Evolutionary conservation across 2,329 filamentous ascomycete genomes (phyloP).

Genomic region (Xylaria sp.): DNA sequence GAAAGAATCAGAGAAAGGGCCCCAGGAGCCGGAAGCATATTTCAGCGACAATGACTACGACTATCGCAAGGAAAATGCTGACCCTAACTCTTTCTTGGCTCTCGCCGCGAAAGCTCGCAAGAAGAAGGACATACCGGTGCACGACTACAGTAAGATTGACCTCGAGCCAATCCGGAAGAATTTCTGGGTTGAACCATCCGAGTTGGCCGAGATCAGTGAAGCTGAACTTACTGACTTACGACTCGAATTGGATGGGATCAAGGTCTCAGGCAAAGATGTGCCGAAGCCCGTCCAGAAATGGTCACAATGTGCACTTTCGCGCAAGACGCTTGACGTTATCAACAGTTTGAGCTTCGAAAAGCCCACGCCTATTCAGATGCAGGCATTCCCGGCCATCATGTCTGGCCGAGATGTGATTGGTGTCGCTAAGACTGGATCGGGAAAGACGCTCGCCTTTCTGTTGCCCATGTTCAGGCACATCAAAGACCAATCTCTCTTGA

Average conservation of each 20-base stretch:
- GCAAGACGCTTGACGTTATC: conserved; percentile 82
- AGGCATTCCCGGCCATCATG: conserved; percentile 92
- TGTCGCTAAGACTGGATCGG: conserved; percentile 94
- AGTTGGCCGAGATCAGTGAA: conserved; percentile 76
- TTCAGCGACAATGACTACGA: conserved; percentile 79
- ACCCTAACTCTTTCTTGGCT: conserved; percentile 45
- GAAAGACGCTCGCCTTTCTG: conserved; percentile 93
- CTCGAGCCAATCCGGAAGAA: conserved; percentile 85
- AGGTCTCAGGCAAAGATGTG: conserved; percentile 79
- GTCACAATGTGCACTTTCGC: conserved; percentile 88
- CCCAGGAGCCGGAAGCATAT: conserved; percentile 72
- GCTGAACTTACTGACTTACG: conserved; percentile 77
- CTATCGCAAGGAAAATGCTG: conserved; percentile 44
- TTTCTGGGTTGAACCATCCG: conserved; percentile 88
- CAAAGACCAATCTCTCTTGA: conserved; percentile 80
- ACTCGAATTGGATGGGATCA: conserved; percentile 89
- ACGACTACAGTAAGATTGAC: conserved; percentile 82
- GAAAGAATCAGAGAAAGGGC: conserved; percentile 43
- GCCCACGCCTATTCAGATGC: conserved; percentile 90
- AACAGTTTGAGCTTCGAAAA: conserved; percentile 75
- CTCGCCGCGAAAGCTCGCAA: conserved; percentile 61
- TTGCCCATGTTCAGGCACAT: conserved; percentile 98
- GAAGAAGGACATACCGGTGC: conserved; percentile 88
- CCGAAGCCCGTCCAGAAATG: conserved; percentile 94
- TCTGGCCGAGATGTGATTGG: conserved; percentile 93